A percentile compares a stretch with the other conserved stretches of the same genome.
Evolutionary conservation across 352 stramenopile species (phyloP).

Genomic region (Pythium guiyangense): DNA sequence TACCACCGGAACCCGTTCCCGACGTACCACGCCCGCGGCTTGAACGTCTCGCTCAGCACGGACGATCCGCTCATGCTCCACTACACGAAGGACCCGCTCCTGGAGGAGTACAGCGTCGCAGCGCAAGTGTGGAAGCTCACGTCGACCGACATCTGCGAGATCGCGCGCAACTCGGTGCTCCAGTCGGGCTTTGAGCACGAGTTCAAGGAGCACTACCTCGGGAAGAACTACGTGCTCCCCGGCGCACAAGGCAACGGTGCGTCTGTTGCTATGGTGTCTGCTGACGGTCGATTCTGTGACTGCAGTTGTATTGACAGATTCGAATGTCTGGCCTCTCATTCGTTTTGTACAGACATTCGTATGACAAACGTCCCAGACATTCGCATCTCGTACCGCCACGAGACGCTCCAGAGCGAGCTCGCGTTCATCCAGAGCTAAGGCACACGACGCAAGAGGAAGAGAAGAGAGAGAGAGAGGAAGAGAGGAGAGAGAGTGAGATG

Average conservation of each 20-base stretch:
- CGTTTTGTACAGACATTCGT: slow-evolving; percentile 70
- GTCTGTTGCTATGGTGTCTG: too few species aligned
- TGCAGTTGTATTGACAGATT: not conserved
- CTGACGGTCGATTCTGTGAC: slow-evolving; percentile 8
- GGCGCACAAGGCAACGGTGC: slow-evolving; percentile 73
- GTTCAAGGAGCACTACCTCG: slow-evolving; percentile 97
- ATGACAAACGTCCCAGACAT: slow-evolving; percentile 95
- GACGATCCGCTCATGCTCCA: slow-evolving; percentile 99
- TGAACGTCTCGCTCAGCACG: slow-evolving; percentile 98
- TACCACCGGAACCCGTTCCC: slow-evolving; percentile 95
- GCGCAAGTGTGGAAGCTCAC: slow-evolving; percentile 94
- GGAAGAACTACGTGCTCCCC: slow-evolving; percentile 85
- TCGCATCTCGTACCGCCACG: slow-evolving; percentile 86
- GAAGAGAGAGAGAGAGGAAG: too few species aligned
- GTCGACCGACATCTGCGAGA: slow-evolving; percentile 97
- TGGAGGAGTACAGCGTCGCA: slow-evolving; percentile 95
- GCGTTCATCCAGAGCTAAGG: slow-evolving; percentile 64
- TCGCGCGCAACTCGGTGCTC: slow-evolving; percentile 97
- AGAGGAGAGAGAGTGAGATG: not conserved
- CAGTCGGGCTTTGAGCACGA: slow-evolving; percentile 97
- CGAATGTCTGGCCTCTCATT: too few species aligned
- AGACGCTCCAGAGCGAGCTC: slow-evolving; percentile 72
- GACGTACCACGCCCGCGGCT: slow-evolving; percentile 93
- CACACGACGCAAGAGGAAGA: not conserved
- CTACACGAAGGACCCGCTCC: slow-evolving; percentile 97